Evolutionary conservation across 2,329 filamentous ascomycete genomes (phyloP).

Genomic region (Plenodomus tracheiphilus): DNA sequence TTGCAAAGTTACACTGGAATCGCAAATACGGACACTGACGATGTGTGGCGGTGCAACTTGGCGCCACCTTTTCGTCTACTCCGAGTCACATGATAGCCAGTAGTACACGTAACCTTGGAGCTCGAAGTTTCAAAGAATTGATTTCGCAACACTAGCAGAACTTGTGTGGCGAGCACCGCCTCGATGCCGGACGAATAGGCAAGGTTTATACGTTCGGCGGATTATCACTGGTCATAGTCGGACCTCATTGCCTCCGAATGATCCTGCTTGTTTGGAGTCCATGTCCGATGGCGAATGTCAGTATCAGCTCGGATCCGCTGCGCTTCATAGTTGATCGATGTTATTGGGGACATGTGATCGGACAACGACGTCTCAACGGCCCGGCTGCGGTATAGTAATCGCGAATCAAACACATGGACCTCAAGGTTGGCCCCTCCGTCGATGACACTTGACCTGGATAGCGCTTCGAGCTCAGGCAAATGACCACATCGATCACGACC

Average conservation of each 20-base stretch:
- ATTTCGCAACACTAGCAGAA: constrained; percentile 2
- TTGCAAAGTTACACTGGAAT: constrained; percentile 13
- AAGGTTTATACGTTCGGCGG: constrained; percentile 11
- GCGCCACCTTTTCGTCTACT: constrained; percentile 10
- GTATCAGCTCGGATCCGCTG: constrained; percentile 10
- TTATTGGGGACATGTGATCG: constrained; percentile 14
- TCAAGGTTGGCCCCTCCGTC: not conserved
- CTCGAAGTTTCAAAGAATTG: not conserved
- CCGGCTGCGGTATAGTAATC: not conserved
- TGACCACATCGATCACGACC: constrained; percentile 7
- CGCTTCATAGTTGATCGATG: constrained; percentile 4
- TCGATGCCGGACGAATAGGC: constrained; percentile 20
- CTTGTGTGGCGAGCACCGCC: constrained; percentile 30
- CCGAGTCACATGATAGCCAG: constrained; percentile 23
- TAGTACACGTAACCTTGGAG: not conserved
- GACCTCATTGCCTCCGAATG: constrained; percentile 4
- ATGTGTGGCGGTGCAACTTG: constrained; percentile 38
- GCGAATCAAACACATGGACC: not conserved
- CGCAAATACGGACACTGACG: constrained; percentile 12
- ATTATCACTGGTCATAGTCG: constrained; percentile 4
- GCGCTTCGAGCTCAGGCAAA: not conserved
- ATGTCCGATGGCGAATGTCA: constrained; percentile 11
- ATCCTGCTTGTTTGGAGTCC: not conserved
- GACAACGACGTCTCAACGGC: not conserved
- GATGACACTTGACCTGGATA: constrained; percentile 1